Evolutionary conservation across 208 protist genomes (phyloP), one percentile per base, ranked within the genome.

Genomic region (Crithidia thermophila): DNA sequence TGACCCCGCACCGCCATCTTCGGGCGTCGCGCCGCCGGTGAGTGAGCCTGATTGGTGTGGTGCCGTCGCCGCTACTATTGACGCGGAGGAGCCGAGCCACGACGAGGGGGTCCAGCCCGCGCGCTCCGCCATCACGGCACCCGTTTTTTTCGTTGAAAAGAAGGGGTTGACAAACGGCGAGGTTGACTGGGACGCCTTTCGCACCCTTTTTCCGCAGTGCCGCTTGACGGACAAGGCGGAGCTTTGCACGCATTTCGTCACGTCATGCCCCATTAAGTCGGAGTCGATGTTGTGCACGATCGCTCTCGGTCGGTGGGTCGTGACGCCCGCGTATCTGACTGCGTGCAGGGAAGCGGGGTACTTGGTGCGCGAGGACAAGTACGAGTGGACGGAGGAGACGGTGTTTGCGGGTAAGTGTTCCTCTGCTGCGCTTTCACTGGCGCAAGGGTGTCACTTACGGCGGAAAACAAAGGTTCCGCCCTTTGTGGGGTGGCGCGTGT

Each of bases 221-320:
- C 59, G 51, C 20, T 53, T 47, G 23, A 75, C 75, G 1, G 73
- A 16, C 16, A 79, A 67, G 13, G 58, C 80, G 13, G 79, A 88
- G 33, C 83, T 82, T 21, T 91, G 88, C 75, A 94, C 85, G 37
- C 88, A 94, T 53, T 88, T 88, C 16, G 58, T 94, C 21, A 88
- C 82, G 6, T 69, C 45, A n/a, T 85, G 77, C 58, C 79, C 79
- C 42, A 77, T 76, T 28, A 80, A 81, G 49, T 87, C 88, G 30
- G 83, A 89, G 58, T 61, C 66, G 42, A 85, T 94, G 39, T 67
- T 94, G 5, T 82, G 72, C 71, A 75, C 72, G 52, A 47, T 91
- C 30, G 82, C 88, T 0, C 78, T 72, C 0, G 85, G 85, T 6
- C 88, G 75, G 47, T 94, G 85, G 83, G 67, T 94, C 18, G 49